Evolutionary conservation across 768 basidiomycete species (phyloP), one percentile per base, ranked within the genome.

Genomic region (Amanita molliuscula): DNA sequence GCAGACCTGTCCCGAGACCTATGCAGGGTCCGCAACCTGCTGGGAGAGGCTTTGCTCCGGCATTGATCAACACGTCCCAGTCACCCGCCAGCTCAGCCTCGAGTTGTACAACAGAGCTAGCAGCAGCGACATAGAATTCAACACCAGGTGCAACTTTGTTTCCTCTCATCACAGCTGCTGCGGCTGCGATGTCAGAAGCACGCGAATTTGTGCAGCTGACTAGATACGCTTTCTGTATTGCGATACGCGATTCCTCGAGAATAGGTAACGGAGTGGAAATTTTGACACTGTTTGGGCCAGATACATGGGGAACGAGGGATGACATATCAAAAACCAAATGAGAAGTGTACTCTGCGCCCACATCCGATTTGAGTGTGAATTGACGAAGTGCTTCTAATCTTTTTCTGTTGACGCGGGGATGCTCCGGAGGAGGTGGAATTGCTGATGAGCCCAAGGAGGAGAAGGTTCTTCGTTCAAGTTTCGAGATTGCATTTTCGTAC

Each of bases 11-110:
- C 1, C 96, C 96, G 4, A 99, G 77, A 18, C 96, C 96, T 55
- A 99, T 99, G 64, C 96, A 99, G 2, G 96, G 96, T 0, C 96
- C 96, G 61, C 96, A 99, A 0, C 96, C 96, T 0, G 95, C 85
- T 9, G 96, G 96, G 0, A 99, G 76, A 1, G 85, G 81, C 65
- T 88, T 92, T 6, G 95, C 96, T 0, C 96, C 96, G 3, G 91
- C 82, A n/a, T 76, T 75, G 26, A 94, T 68, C 33, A 99, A 76
- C 0, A 82, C 72, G 23, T 83, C 82, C 96, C 96, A 99, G 59
- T 96, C 81, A 0, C 96, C 96, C 0, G 76, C 62, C 6, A 64
- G 71, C 62, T 98, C 95, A 0, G 92, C 79, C 59, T 96, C 95
- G 46, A 80, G 80, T 66, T 98, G 96, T 1, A 99, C 95, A 44